Conservation (phyloP, 371 early-diverging fungal genomes). For the Zopfochytrium polystomum region DNA sequence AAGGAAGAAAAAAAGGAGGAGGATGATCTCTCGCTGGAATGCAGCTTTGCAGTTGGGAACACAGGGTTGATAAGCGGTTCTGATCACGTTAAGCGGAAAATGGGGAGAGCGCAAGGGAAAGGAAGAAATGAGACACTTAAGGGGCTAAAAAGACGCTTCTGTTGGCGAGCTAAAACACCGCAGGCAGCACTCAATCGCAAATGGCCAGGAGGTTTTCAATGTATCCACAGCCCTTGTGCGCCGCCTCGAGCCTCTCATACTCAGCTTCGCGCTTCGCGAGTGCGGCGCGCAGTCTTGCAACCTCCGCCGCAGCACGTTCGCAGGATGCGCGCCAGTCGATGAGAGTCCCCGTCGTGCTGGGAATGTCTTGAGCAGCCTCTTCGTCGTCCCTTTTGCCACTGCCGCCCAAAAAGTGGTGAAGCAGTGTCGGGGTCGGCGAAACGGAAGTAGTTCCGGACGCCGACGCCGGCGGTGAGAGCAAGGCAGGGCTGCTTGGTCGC, state of each 20-base stretch:
- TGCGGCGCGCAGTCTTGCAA: conserved; percentile 15
- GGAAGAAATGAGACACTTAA: too few relatives aligned
- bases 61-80: too few relatives aligned
- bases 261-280: conserved; percentile 18
- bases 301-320: conserved; percentile 20
- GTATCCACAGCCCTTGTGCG: conserved; percentile 36
- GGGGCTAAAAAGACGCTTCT: too few relatives aligned
- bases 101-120: too few relatives aligned
- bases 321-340: conserved; percentile 21
- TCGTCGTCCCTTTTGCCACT: background rate
- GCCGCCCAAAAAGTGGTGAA: background rate
- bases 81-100: too few relatives aligned
- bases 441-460: background rate
- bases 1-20: too few relatives aligned
- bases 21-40: too few relatives aligned
- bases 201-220: conserved; percentile 39
- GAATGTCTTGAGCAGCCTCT: background rate
- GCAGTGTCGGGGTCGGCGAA: background rate
- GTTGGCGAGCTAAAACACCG: too few relatives aligned
- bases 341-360: background rate
- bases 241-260: conserved; percentile 27
- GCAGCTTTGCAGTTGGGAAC: too few relatives aligned
- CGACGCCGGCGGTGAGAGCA: background rate
- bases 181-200: conserved; percentile 33
- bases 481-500: background rate